Evolutionary conservation across 2,329 filamentous ascomycete genomes (phyloP), one percentile per base, ranked within the genome.

Genomic region (Cladosporium sphaerospermum): DNA sequence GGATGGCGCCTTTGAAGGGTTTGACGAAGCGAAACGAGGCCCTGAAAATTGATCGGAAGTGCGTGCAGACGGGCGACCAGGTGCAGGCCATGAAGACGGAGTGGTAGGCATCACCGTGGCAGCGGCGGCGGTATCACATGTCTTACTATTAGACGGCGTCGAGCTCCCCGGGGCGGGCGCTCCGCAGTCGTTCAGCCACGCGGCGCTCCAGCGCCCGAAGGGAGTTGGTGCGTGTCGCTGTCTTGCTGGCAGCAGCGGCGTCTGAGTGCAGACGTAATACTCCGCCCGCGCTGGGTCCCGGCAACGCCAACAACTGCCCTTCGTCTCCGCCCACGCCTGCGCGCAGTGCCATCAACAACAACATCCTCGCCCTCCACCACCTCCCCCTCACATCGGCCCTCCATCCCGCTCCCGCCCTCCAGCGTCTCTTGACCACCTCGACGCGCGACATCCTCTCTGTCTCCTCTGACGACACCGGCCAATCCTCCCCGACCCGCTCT

Each of bases 1-100:
- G 13, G n/a, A n/a, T 46, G 44, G 44, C 46, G 32, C 41, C 46
- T 49, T 49, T 37, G 41, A 49, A 49, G 37, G 46, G 46, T 41
- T 49, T 49, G 40, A 16, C 37, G 10, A 39, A 33, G 37, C 44
- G 14, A 14, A 36, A 23, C 23, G 8, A 34, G 44, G 19, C 46
- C 46, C 46, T 49, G 46, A n/a, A 32, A 18, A 14, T 5, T 14
- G 7, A 14, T 1, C 14, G 14, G 23, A 28, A 41, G 9, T 41
- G 14, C n/a, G 16, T 36, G 36, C 18, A 31, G 45, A 47, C n/a
- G 45, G 37, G n/a, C 16, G 18, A 40, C 34, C 28, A 14, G 10
- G 34, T 37, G 34, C 34, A 37, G n/a, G 34, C 11, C 34, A 6
- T 28, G 23, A 28, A 28, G 23, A 28, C 23, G 23, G 23, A 28